Conservation (phyloP, 1,284 basidiomycete species). For the Hortiboletus rubellus region DNA sequence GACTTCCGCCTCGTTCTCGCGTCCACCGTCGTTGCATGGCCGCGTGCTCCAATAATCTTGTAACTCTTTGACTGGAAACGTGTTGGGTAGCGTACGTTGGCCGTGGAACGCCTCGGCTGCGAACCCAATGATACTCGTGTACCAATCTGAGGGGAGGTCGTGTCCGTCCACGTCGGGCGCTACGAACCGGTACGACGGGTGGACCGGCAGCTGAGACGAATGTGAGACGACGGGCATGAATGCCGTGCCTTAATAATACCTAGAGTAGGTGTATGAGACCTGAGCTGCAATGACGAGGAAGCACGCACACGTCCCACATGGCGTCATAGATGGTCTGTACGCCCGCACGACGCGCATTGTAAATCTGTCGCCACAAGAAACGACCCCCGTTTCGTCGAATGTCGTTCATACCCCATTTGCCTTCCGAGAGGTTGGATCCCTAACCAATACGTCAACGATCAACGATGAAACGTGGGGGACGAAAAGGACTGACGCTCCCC, state of each 20-base stretch:
- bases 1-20: neutral
- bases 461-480: neutral
- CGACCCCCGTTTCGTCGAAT: slow-evolving; percentile 65
- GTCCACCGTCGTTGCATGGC: slow-evolving; percentile 47
- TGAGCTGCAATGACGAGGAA: neutral
- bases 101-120: slow-evolving; percentile 65
- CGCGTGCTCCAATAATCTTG: slow-evolving; percentile 70
- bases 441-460: slow-evolving; percentile 24
- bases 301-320: slow-evolving; percentile 81
- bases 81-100: slow-evolving; percentile 59
- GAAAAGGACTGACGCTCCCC: slow-evolving; percentile 56
- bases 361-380: slow-evolving; percentile 75
- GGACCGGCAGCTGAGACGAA: slow-evolving; percentile 58
- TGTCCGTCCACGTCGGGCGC: slow-evolving; percentile 72
- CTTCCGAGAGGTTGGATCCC: slow-evolving; percentile 67
- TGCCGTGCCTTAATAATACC: slow-evolving; percentile 79
- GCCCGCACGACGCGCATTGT: slow-evolving; percentile 60
- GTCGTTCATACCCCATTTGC: slow-evolving; percentile 66
- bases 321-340: slow-evolving; percentile 72
- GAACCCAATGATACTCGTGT: slow-evolving; percentile 75
- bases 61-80: slow-evolving; percentile 68
- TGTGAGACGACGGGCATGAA: slow-evolving; percentile 66
- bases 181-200: slow-evolving; percentile 57
- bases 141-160: slow-evolving; percentile 76
- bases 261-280: slow-evolving; percentile 27